Percentiles rank a stretch among this genome's conserved stretches.
Evolutionary conservation across 306 rosid species (phyloP).

Genomic region (Acacia confusa): DNA sequence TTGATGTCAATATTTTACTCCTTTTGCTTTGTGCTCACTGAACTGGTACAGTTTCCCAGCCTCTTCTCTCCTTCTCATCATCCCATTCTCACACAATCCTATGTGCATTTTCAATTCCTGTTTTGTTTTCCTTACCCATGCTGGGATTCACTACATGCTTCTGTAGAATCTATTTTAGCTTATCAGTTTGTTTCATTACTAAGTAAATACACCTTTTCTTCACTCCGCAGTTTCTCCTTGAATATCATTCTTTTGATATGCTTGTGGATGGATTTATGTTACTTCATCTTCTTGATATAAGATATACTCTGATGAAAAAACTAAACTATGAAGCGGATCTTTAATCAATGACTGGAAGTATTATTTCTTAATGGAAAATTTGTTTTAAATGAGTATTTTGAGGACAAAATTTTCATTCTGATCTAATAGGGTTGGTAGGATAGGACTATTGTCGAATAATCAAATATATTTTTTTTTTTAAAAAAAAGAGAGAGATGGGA

Average conservation of each 20-base stretch:
- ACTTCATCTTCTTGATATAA: too few species aligned
- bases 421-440: neutral
- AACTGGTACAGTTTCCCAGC: too few species aligned
- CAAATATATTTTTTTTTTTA: too few species aligned
- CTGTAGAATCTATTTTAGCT: neutral
- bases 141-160: neutral
- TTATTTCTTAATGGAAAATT: neutral
- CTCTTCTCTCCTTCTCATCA: neutral
- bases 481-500: too few species aligned
- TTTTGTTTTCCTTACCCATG: neutral
- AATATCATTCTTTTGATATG: neutral
- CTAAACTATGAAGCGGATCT: too few species aligned
- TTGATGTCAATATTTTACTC: conserved; percentile 22
- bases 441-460: neutral
- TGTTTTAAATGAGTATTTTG: neutral
- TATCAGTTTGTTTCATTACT: neutral
- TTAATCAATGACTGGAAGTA: too few species aligned
- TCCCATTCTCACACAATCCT: neutral
- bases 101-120: neutral
- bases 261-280: neutral
- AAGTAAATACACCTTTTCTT: neutral
- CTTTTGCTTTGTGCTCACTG: too few species aligned
- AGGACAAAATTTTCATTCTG: neutral
- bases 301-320: too few species aligned
- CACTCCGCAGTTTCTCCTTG: neutral